phyloP scores from a whole-genome alignment of 106 monocot species.

The Dioscorea dumetorum region DNA sequence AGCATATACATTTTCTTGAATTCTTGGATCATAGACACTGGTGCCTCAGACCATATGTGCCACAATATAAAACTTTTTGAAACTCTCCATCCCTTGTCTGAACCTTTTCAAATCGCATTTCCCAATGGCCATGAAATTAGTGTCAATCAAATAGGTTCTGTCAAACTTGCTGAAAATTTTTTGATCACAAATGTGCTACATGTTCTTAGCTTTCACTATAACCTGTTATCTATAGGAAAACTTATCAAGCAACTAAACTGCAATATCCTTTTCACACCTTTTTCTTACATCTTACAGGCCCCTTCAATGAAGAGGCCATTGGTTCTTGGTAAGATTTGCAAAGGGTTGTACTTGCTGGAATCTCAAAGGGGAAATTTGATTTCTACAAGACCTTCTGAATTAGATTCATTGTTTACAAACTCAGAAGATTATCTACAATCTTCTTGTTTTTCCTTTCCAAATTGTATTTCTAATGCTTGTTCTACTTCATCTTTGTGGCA shows the following conservation, averaged over 20 bases:
- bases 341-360: neutral
- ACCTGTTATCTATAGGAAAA: neutral
- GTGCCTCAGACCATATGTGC: neutral
- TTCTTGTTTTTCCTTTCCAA: neutral
- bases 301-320: neutral
- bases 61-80: neutral
- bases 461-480: too few species aligned
- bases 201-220: neutral
- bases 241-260: neutral
- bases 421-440: neutral
- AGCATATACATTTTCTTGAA: neutral
- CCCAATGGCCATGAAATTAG: neutral
- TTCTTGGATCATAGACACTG: neutral
- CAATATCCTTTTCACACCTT: neutral
- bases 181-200: neutral
- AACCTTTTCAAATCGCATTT: neutral
- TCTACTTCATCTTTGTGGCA: neutral
- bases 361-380: neutral
- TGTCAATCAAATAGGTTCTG: neutral
- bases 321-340: neutral
- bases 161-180: neutral
- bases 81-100: neutral
- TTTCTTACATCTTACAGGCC: neutral
- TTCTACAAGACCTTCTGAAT: too few species aligned
- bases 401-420: too few species aligned